Evolutionary conservation across 805 yeast species (phyloP), one percentile per base, ranked within the genome.

Genomic region (Saccharomycopsis capsularis): DNA sequence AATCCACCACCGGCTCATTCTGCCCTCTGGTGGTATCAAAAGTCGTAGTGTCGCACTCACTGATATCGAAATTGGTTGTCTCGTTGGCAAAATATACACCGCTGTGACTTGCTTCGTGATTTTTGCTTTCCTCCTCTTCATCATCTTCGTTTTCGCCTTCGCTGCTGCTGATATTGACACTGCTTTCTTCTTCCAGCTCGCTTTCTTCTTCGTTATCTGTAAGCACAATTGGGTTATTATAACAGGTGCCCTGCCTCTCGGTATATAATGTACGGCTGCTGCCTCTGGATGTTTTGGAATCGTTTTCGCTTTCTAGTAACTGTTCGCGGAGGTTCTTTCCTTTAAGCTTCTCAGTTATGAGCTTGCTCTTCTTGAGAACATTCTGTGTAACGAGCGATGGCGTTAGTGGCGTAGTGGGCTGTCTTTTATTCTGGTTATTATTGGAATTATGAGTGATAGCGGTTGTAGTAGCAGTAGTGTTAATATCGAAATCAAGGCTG

Each of bases 341-440:
- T 5, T 38, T 46, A 13, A 46, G 24, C 23, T 46, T 44, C 3
- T 18, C 34, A 22, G 38, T 44, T n/a, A 39, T 40, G 44, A 47
- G 35, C 37, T 38, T 42, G 32, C 58, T 60, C 40, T 63, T 51
- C 39, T 62, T 55, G 9, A 59, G 55, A 27, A 60, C 56, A 44
- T 60, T 60, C 37, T 52, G 56, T 48, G 60, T 56, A n/a, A 53
- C 49, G 24, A 59, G 47, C 11, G 58, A 51, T 4, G 67, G 67
- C 9, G 66, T 62, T 39, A 62, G 51, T 2, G 67, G 67, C 5
- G 68, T 63, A 3, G 67, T 57, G 2, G 66, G 66, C 1, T 62
- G 59, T 40, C 68, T 54, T n/a, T n/a, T n/a, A n/a, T n/a, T n/a
- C n/a, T n/a, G n/a, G n/a, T n/a, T n/a, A n/a, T n/a, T n/a, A n/a